These are phyloP conservation scores for Hibiscus syriacus DNA, from an alignment of 345 rosid species.

Conservation along the genomic window DNA sequence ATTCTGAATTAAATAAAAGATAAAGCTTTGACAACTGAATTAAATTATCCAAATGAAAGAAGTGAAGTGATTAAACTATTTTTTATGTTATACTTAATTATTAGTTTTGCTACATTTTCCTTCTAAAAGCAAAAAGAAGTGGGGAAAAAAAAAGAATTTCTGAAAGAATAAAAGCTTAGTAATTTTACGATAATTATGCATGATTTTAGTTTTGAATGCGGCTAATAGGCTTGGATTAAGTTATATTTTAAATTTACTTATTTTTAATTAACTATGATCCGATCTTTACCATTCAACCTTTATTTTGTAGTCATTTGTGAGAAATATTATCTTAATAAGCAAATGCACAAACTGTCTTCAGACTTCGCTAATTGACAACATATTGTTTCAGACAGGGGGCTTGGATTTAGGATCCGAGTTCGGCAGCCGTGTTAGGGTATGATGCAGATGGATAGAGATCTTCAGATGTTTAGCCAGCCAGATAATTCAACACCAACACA, in stretches of 20 bases:
- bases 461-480: constrained; percentile 54
- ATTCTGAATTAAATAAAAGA: background rate
- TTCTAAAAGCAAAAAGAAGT: background rate
- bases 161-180: background rate
- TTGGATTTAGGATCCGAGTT: constrained; percentile 52
- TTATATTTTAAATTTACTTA: background rate
- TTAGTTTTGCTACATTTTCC: background rate
- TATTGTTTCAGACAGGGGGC: constrained; percentile 47
- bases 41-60: background rate
- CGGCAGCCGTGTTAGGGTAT: constrained; percentile 45
- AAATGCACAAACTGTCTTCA: background rate
- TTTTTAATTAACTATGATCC: background rate
- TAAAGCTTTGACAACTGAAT: background rate
- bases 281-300: background rate
- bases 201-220: background rate
- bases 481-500: constrained; percentile 46
- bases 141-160: too few species aligned
- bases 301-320: background rate
- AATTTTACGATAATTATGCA: background rate
- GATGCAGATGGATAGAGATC: constrained; percentile 62
- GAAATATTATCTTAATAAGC: background rate
- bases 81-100: background rate
- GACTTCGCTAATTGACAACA: background rate
- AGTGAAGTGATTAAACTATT: background rate
- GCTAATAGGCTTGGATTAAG: background rate